Evolutionary conservation across 2,329 filamentous ascomycete genomes (phyloP).

Genomic region (Bipolaris oryzae): DNA sequence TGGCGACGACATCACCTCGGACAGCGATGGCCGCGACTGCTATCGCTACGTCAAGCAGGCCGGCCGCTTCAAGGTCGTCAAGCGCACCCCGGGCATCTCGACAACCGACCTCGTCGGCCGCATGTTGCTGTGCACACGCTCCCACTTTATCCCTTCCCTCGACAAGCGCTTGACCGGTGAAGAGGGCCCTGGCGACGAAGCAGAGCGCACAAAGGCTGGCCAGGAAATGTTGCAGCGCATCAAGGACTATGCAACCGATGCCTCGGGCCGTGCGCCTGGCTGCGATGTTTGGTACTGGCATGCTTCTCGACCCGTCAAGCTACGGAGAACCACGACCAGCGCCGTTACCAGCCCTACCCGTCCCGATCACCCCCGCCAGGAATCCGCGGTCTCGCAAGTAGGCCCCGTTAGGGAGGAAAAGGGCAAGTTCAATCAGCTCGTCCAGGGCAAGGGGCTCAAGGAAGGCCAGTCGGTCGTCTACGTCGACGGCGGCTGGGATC

Average conservation of each 20-base stretch:
- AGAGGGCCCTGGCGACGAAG: conserved; percentile 72
- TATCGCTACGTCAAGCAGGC: conserved; percentile 97
- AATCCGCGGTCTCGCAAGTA: conserved; percentile 46
- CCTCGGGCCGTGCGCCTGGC: conserved; percentile 77
- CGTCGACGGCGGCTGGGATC: conserved; percentile 94
- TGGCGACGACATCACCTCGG: conserved; percentile 95
- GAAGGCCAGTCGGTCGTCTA: conserved; percentile 88
- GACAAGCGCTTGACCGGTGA: conserved; percentile 69
- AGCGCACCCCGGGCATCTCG: conserved; percentile 92
- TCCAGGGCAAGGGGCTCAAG: conserved; percentile 72
- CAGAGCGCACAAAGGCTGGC: conserved; percentile 69
- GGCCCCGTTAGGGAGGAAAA: conserved; percentile 59
- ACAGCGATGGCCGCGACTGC: conserved; percentile 91
- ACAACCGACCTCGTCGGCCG: conserved; percentile 97
- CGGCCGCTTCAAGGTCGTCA: conserved; percentile 93
- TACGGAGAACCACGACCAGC: conserved; percentile 42
- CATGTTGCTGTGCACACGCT: conserved; percentile 95
- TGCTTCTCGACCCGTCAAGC: conserved; percentile 55
- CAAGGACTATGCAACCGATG: conserved; percentile 84
- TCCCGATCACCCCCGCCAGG: conserved; percentile 36
- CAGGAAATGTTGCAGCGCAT: conserved; percentile 77
- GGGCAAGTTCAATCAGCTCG: conserved; percentile 70
- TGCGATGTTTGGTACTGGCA: conserved; percentile 87
- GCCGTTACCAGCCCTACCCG: conserved; percentile 18
- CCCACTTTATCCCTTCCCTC: conserved; percentile 87